Base-by-base conservation (phyloP, 345 rosid genomes). In the Acer yangbiense region DNA sequence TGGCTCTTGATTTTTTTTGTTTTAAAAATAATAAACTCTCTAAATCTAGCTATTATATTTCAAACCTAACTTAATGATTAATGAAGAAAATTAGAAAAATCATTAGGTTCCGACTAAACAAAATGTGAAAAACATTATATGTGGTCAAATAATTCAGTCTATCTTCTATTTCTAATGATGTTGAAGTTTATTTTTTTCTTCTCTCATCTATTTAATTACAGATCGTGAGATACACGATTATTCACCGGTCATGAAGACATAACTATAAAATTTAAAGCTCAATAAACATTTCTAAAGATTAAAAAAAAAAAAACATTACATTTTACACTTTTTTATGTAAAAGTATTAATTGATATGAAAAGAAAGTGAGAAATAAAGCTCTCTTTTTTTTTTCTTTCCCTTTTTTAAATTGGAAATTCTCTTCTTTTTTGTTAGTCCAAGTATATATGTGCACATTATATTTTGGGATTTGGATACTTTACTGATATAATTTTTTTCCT, bases 21-120 rank as follows among this genome's bases (percentile, higher is more conserved):
- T 35, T 35, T 35, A 35, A 35, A 35, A 35, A 35, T 35, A 35
- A 35, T 35, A 35, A 58, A 58, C 6, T 12, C 4, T 58, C 3
- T 7, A n/a, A 60, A 60, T 60, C 9, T 44, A 25, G 25, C 2
- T 25, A 10, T 44, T 58, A 16, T 78, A 14, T 71, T 54, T 44
- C 20, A 74, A 46, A 74, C 44, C 66, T 21, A 68, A 35, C 61
- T 60, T 20, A 16, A 55, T 78, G 55, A 65, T 72, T 25, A 27
- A 52, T 16, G 39, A 35, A 35, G 39, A 35, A 35, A 35, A 29
- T 69, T 9, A 11, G 1, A 75, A n/a, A 58, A 16, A 76, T 61
- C 62, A 43, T 64, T 65, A 18, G 41, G 41, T 4, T 32, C 57
- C 68, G 48, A 57, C 39, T 13, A 68, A 52, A 20, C 20, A 9